Percentiles rank a stretch among this genome's conserved stretches.
phyloP scores from a whole-genome alignment of 139 green algal genomes.

The Limnomonas spitsbergensis region DNA sequence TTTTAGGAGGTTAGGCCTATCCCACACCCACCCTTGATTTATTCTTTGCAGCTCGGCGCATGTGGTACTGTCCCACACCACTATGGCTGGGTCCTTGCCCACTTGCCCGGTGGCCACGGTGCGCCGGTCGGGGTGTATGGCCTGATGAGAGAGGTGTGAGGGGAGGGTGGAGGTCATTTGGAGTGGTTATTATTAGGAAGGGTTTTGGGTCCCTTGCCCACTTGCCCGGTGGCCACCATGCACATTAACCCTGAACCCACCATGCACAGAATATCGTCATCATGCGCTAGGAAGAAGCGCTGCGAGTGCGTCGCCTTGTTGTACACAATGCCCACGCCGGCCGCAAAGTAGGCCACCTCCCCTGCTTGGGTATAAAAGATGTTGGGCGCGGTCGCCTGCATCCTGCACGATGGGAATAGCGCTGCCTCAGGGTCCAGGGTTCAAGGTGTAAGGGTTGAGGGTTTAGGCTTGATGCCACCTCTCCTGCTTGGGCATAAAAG shows the following conservation, averaged over 20 bases:
- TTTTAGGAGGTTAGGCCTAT: too few species aligned
- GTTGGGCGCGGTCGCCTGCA: constrained; percentile 50
- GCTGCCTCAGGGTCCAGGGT: neutral
- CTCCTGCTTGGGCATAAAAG: constrained; percentile 40
- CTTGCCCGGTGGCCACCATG: constrained; percentile 49
- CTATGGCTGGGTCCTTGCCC: constrained; percentile 40
- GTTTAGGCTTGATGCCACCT: constrained; percentile 49
- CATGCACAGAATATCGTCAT: constrained; percentile 70
- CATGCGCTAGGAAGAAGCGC: constrained; percentile 64
- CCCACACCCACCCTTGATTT: constrained; percentile 31
- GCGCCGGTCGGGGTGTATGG: constrained; percentile 38
- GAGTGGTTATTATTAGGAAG: too few species aligned
- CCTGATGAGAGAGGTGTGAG: too few species aligned
- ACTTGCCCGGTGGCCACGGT: constrained; percentile 53
- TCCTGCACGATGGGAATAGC: too few species aligned
- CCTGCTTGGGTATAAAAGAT: constrained; percentile 47
- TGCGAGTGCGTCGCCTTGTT: constrained; percentile 33
- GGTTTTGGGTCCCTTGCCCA: constrained; percentile 51
- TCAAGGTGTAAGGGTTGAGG: neutral
- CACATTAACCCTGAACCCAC: constrained; percentile 9
- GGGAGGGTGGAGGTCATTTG: too few species aligned
- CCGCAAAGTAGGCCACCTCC: constrained; percentile 56
- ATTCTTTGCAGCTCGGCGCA: constrained; percentile 26
- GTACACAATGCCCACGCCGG: constrained; percentile 67
- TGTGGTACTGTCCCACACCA: constrained; percentile 39